phyloP scores from a whole-genome alignment of 2,329 filamentous ascomycete species.

The Cercospora zeae-maydis region DNA sequence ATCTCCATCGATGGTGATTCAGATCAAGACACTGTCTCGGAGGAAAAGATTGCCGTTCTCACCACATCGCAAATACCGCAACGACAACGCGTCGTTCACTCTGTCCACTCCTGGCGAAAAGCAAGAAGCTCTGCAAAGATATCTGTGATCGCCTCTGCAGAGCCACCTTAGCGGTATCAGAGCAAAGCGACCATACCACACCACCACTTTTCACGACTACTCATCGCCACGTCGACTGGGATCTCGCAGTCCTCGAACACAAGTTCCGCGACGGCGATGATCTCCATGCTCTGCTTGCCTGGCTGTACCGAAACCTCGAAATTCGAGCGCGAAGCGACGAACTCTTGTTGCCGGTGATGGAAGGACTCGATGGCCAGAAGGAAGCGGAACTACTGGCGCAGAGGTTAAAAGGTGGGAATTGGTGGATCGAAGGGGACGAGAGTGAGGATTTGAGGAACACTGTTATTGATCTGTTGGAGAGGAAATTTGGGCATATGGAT shows the following conservation, averaged over 20 bases:
- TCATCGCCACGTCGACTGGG: conserved; percentile 3
- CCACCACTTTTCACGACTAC: background rate
- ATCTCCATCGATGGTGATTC: background rate
- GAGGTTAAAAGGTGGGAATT: background rate
- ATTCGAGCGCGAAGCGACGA: background rate
- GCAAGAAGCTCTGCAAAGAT: background rate
- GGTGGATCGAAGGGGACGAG: conserved; percentile 1
- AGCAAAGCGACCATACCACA: background rate
- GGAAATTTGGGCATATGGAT: background rate
- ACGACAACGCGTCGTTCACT: background rate
- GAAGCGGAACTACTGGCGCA: background rate
- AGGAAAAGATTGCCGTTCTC: background rate
- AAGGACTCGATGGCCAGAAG: background rate
- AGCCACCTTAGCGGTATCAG: background rate
- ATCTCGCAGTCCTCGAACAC: background rate
- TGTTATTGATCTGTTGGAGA: background rate
- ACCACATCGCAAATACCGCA: background rate
- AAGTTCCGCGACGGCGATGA: background rate
- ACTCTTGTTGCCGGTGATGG: background rate
- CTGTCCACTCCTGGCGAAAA: background rate
- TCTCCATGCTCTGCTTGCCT: background rate
- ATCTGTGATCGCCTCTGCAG: background rate
- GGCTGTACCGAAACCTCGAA: background rate
- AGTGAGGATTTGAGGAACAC: background rate
- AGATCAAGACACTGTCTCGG: background rate